Evolutionary conservation across 176 grass and related monocot species (phyloP), one percentile per base, ranked within the genome.

Genomic region (Echinochloa phyllopogon): DNA sequence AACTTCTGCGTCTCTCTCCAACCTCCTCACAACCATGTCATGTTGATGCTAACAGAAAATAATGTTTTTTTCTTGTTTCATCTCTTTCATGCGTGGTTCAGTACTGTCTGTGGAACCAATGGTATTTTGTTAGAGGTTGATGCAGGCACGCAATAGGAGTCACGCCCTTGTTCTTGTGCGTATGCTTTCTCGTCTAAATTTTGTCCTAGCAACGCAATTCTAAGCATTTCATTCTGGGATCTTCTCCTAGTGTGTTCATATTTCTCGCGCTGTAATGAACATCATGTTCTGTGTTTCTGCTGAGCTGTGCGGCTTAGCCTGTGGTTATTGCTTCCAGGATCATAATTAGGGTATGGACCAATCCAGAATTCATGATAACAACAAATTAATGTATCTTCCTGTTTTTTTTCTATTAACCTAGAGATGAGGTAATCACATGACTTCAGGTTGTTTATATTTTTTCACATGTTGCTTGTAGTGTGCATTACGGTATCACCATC

Each of bases 361-460:
- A 4, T 43, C 27, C 21, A 10, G 39, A 61, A 9, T 60, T 44
- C 55, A 24, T 77, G 18, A 27, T 43, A 38, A 44, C 75, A 44
- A 16, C 75, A 45, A 45, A 15, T n/a, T n/a, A n/a, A n/a, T 77
- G n/a, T 18, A 0, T 8, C 75, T 16, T 29, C 38, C 75, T 11
- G 11, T 4, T 42, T 40, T 25, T 76, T 11, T 2, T 1, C 16
- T 18, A 29, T 39, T 74, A 65, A 53, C 44, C 43, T 39, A 61
- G 41, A 69, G 37, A 53, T 42, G 75, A 45, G 59, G 37, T 79
- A 49, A 13, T 8, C 25, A 33, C 27, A 63, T 65, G 47, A 37
- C 43, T 59, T 43, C 18, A 8, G 69, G 63, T 80, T 79, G 55
- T 86, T 80, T 79, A 79, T 61, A 72, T 42, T 80, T 86, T 21